These are phyloP conservation scores for Candida neerlandica DNA, from an alignment of 1,139 yeast genomes.

Conservation along the genomic window DNA sequence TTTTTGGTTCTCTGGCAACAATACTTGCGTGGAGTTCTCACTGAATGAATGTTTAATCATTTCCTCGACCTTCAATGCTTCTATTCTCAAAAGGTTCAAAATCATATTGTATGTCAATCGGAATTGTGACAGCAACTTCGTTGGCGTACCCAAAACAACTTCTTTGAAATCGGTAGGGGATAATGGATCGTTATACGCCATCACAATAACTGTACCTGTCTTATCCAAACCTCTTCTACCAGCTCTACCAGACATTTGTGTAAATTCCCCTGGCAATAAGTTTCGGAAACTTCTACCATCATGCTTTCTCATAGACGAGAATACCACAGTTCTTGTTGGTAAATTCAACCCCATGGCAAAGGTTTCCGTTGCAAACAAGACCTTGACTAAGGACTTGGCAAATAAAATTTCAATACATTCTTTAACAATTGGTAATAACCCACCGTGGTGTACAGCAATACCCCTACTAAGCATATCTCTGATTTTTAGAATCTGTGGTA, in stretches of 20 bases:
- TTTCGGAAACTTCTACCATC: constrained; percentile 85
- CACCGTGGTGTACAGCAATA: constrained; percentile 97
- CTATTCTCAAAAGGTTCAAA: constrained; percentile 84
- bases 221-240: constrained; percentile 96
- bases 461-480: constrained; percentile 87
- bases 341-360: constrained; percentile 97
- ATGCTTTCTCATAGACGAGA: constrained; percentile 81
- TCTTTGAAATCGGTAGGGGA: constrained; percentile 66
- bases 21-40: constrained; percentile 84
- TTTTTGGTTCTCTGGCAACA: constrained; percentile 84
- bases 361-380: constrained; percentile 95
- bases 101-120: constrained; percentile 96
- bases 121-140: constrained; percentile 88
- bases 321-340: constrained; percentile 96
- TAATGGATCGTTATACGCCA: constrained; percentile 78
- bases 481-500: constrained; percentile 85
- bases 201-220: constrained; percentile 93
- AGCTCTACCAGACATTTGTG: constrained; percentile 99
- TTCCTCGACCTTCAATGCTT: constrained; percentile 92
- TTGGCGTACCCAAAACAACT: constrained; percentile 83
- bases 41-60: constrained; percentile 96
- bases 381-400: constrained; percentile 82
- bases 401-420: constrained; percentile 93
- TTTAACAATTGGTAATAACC: constrained; percentile 90
- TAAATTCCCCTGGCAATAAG: constrained; percentile 91